A percentile compares a stretch with the other conserved stretches of the same genome.
phyloP scores from a whole-genome alignment of 2,329 filamentous ascomycete species.

The Pseudogymnoascus sp. region DNA sequence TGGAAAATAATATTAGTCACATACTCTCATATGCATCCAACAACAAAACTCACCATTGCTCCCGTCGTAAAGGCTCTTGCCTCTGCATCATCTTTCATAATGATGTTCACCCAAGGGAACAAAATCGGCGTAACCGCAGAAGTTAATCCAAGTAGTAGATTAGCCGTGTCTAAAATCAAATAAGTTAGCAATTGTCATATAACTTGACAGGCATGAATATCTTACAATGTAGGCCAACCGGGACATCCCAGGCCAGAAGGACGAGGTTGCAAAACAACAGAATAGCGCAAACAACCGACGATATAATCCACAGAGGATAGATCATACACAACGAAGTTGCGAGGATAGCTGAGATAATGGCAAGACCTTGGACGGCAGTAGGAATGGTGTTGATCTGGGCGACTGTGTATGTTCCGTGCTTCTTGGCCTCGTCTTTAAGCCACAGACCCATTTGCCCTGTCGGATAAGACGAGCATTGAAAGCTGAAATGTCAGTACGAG shows the following conservation, averaged over 20 bases:
- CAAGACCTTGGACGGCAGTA: conserved; percentile 24
- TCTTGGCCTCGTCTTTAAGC: conserved; percentile 33
- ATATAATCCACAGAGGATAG: conserved; percentile 30
- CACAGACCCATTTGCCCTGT: conserved; percentile 22
- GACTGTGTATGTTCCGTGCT: conserved; percentile 22
- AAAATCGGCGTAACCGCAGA: conserved; percentile 26
- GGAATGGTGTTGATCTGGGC: conserved; percentile 27
- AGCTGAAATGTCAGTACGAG: neutral
- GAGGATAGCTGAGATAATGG: conserved; percentile 23
- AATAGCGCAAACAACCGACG: conserved; percentile 22
- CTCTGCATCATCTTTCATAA: conserved; percentile 27
- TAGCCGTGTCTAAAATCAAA: conserved; percentile 15
- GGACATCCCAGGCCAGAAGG: conserved; percentile 27
- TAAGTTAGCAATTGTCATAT: neutral
- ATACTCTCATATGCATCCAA: neutral
- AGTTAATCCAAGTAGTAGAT: conserved; percentile 24
- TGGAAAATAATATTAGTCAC: conserved; percentile 8
- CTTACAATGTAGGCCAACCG: conserved; percentile 22
- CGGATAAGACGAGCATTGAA: conserved; percentile 17
- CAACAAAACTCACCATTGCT: conserved; percentile 23
- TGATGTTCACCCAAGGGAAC: conserved; percentile 25
- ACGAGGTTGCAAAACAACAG: conserved; percentile 22
- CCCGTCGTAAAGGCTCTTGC: conserved; percentile 29
- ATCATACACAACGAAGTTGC: conserved; percentile 30
- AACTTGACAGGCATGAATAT: neutral